Percentiles rank a stretch among this genome's conserved stretches.
Conservation (phyloP, 2,329 filamentous ascomycete genomes). For the Leptodontidium sp. region DNA sequence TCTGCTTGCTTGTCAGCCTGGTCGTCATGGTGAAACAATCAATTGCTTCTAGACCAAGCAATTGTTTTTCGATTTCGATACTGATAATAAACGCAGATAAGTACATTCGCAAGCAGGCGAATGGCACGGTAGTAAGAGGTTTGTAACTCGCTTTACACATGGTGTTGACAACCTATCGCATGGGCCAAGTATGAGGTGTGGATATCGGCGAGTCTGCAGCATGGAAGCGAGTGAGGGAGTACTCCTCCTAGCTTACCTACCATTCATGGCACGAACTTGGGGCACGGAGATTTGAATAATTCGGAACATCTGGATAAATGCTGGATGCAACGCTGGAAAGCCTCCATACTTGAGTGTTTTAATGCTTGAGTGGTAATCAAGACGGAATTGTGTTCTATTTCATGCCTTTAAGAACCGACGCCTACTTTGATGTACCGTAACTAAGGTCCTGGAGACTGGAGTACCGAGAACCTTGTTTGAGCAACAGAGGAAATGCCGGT, state of each 20-base stretch:
- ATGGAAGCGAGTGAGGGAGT: background rate
- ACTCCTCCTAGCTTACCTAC: background rate
- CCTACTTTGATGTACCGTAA: background rate
- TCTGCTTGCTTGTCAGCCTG: background rate
- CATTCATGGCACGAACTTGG: conserved; percentile 7
- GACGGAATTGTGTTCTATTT: conserved; percentile 13
- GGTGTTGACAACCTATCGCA: conserved; percentile 7
- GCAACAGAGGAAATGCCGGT: background rate
- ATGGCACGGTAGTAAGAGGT: background rate
- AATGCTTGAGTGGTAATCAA: conserved; percentile 7
- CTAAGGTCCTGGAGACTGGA: background rate
- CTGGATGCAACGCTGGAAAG: conserved; percentile 2
- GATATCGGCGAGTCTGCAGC: conserved; percentile 9
- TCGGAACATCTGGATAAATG: conserved; percentile 19
- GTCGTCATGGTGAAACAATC: background rate
- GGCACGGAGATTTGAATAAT: conserved; percentile 9
- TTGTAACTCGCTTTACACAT: background rate
- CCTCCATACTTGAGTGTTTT: background rate
- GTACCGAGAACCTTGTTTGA: background rate
- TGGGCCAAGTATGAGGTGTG: background rate
- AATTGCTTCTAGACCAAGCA: background rate
- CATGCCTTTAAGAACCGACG: background rate
- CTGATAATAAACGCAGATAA: background rate
- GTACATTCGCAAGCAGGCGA: background rate
- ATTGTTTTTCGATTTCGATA: background rate